Conservation (phyloP, 2,329 filamentous ascomycete genomes). For the Aplosporella prunicola region DNA sequence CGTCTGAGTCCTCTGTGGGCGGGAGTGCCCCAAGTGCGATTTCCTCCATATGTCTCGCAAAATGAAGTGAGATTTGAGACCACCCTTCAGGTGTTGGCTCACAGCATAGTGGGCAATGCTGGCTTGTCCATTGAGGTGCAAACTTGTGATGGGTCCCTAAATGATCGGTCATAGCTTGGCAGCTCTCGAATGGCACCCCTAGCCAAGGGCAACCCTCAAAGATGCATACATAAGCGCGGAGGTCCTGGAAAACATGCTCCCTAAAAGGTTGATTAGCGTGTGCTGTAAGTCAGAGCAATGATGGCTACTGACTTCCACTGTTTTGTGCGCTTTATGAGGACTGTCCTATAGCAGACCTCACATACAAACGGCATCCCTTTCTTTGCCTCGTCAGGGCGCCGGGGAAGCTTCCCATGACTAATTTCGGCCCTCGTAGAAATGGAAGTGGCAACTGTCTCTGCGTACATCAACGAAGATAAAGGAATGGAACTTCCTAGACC, state of each 20-base stretch:
- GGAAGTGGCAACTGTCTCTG: constrained; percentile 14
- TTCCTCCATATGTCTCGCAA: constrained; percentile 19
- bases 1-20: constrained; percentile 11
- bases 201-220: constrained; percentile 13
- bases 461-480: constrained; percentile 12
- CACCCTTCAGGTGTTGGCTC: constrained; percentile 13
- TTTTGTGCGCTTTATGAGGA: constrained; percentile 13
- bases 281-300: not conserved
- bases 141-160: constrained; percentile 15
- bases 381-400: constrained; percentile 15
- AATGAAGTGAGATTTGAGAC: constrained; percentile 14
- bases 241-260: constrained; percentile 18
- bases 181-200: constrained; percentile 12
- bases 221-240: constrained; percentile 18
- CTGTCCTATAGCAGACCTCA: constrained; percentile 14
- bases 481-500: not conserved
- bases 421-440: constrained; percentile 14
- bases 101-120: constrained; percentile 16
- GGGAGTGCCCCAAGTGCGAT: constrained; percentile 17
- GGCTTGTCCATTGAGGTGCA: constrained; percentile 14
- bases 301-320: constrained; percentile 16
- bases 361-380: constrained; percentile 17
- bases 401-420: constrained; percentile 14
- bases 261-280: constrained; percentile 8
- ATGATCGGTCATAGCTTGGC: constrained; percentile 15